Percentiles rank a stretch among this genome's conserved stretches.
These are phyloP conservation scores for Handroanthus guayacan DNA, from an alignment of 257 asterid species.

Conservation along the genomic window DNA sequence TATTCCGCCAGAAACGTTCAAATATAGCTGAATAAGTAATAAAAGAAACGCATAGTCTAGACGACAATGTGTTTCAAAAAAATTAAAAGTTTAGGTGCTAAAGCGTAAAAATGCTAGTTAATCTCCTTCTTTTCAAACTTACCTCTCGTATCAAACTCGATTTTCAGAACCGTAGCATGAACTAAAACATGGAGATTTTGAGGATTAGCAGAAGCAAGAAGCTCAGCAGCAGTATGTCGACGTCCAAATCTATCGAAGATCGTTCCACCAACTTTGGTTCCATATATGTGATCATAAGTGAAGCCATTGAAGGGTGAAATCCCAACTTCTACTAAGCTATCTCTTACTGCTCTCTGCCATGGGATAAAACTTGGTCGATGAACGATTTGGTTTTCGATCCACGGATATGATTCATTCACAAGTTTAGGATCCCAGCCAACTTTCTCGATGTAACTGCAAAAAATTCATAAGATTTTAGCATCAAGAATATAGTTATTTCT, in stretches of 20 bases:
- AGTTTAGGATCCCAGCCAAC: constrained; percentile 88
- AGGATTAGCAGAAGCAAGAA: constrained; percentile 77
- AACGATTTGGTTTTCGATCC: constrained; percentile 95
- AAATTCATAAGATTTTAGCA: constrained; percentile 23
- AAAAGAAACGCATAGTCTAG: too few relatives aligned
- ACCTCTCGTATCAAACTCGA: constrained; percentile 76
- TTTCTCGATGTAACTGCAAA: constrained; percentile 62
- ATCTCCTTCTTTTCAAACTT: not conserved
- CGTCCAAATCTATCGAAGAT: constrained; percentile 82
- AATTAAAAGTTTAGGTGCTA: too few relatives aligned
- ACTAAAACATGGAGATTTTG: constrained; percentile 69
- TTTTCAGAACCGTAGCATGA: constrained; percentile 78
- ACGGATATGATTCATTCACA: constrained; percentile 86
- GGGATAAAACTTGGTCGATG: constrained; percentile 74
- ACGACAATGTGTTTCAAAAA: too few relatives aligned
- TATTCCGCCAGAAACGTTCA: too few relatives aligned
- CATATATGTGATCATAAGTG: constrained; percentile 88
- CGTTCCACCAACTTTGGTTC: constrained; percentile 97
- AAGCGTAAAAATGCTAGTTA: too few relatives aligned
- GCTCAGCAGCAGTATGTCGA: constrained; percentile 96
- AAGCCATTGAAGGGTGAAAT: constrained; percentile 94
- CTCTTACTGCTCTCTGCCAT: constrained; percentile 81
- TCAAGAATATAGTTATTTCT: not conserved
- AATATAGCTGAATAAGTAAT: too few relatives aligned
- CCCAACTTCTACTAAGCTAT: constrained; percentile 81